Evolutionary conservation across 2,329 filamentous ascomycete species (phyloP).

Genomic region (Cercospora canescens): DNA sequence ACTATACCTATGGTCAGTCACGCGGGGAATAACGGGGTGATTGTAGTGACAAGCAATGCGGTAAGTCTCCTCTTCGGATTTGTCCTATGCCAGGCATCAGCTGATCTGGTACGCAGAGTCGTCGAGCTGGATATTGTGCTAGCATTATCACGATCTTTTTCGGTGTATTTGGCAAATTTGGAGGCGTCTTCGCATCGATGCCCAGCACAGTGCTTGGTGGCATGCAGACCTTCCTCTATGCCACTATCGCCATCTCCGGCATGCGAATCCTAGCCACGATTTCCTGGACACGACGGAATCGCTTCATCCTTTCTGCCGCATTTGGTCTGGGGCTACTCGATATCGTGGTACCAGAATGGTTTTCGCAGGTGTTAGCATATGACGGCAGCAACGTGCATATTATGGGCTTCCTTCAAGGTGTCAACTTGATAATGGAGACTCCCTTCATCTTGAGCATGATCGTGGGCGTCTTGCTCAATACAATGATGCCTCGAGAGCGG

Average conservation of each 20-base stretch:
- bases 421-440: constrained; percentile 25
- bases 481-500: constrained; percentile 23
- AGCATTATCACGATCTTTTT: constrained; percentile 20
- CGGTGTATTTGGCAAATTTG: constrained; percentile 24
- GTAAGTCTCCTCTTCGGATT: constrained; percentile 7
- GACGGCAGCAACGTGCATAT: constrained; percentile 18
- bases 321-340: constrained; percentile 23
- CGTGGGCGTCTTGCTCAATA: constrained; percentile 21
- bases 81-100: background rate
- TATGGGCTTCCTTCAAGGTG: constrained; percentile 22
- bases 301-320: constrained; percentile 64
- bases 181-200: constrained; percentile 23
- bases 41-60: constrained; percentile 25
- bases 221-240: constrained; percentile 73
- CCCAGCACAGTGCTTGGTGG: constrained; percentile 38
- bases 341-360: constrained; percentile 23
- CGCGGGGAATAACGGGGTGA: constrained; percentile 25
- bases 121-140: constrained; percentile 23
- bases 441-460: constrained; percentile 25
- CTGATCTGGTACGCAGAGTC: constrained; percentile 14
- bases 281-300: constrained; percentile 70
- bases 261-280: constrained; percentile 70
- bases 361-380: constrained; percentile 19
- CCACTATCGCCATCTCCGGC: constrained; percentile 72
- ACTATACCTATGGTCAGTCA: constrained; percentile 24